Evolutionary conservation across 2,329 filamentous ascomycete species (phyloP).

Genomic region (Helotiales sp.): DNA sequence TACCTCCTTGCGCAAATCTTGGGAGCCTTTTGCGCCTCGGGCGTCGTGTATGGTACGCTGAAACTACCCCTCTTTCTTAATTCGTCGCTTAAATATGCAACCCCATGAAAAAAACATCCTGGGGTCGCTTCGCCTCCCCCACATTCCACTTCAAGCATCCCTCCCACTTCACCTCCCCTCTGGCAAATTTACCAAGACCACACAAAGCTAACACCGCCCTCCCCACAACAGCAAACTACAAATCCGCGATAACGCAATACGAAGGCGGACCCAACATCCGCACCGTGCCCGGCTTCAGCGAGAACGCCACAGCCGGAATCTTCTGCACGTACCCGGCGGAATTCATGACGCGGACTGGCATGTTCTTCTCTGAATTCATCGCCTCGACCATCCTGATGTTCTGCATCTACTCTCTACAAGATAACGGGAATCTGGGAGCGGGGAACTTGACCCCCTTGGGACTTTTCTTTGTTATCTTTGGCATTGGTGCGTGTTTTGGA

Average conservation of each 20-base stretch:
- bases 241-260: constrained; percentile 67
- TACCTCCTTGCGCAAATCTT: constrained; percentile 70
- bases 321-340: constrained; percentile 72
- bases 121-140: neutral
- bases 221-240: constrained; percentile 58
- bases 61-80: neutral
- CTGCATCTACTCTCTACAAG: constrained; percentile 71
- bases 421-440: constrained; percentile 52
- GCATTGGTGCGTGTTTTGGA: constrained; percentile 71
- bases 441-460: constrained; percentile 62
- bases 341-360: constrained; percentile 69
- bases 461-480: constrained; percentile 75
- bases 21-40: constrained; percentile 67
- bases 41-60: constrained; percentile 46
- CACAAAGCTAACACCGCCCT: neutral
- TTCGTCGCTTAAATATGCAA: neutral
- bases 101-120: constrained; percentile 1
- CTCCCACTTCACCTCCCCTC: neutral
- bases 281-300: constrained; percentile 55
- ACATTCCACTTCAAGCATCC: neutral
- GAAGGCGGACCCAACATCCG: constrained; percentile 66
- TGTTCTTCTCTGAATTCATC: constrained; percentile 76
- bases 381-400: constrained; percentile 73
- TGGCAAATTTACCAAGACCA: neutral
- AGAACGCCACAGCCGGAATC: constrained; percentile 63